Evolutionary conservation across 2,329 filamentous ascomycete species (phyloP), one percentile per base, ranked within the genome.

Genomic region (Penicillium sp.): DNA sequence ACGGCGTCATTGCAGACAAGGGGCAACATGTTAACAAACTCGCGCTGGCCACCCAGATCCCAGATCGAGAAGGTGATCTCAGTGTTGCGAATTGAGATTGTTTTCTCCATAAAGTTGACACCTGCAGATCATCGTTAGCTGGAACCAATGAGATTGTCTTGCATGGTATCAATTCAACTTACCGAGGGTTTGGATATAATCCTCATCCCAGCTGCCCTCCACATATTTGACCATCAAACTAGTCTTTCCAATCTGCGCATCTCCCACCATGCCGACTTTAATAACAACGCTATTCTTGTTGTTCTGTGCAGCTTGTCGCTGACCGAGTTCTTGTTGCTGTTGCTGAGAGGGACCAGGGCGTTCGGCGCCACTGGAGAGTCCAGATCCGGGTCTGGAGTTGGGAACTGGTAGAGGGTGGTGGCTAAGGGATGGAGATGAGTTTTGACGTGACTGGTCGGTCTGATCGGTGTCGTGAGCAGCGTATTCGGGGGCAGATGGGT

Each of bases 51-150:
- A 66, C 94, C 94, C 52, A 99, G 78, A 80, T 99, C 94, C 94
- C 94, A 99, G 71, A 99, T 99, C 58, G 92, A 96, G 78, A 99
- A 99, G 42, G 94, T 99, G 75, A 99, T 99, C 77, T 99, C 94
- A 14, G 94, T 99, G 77, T 99, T 99, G 59, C 94, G 90, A 75
- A 99, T 99, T 59, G 91, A 96, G 71, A 99, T 99, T 34, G 94
- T 99, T 83, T 99, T 99, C 76, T 99, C 94, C 94, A 99, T 99
- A 77, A 99, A 99, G 76, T 99, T 99, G 76, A 99, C 94, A 64
- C 94, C 86, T 88, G 65, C n/a, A 69, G 27, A 69, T 64, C 18
- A 5, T 34, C 24, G 22, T 54, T 38, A 49, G 49, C 47, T 22
- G 61, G 43, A 49, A 39, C 5, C 5, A 43, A n/a, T 2, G 29